phyloP scores from a whole-genome alignment of 148 eudicot genomes.

The Oxyria digyna region DNA sequence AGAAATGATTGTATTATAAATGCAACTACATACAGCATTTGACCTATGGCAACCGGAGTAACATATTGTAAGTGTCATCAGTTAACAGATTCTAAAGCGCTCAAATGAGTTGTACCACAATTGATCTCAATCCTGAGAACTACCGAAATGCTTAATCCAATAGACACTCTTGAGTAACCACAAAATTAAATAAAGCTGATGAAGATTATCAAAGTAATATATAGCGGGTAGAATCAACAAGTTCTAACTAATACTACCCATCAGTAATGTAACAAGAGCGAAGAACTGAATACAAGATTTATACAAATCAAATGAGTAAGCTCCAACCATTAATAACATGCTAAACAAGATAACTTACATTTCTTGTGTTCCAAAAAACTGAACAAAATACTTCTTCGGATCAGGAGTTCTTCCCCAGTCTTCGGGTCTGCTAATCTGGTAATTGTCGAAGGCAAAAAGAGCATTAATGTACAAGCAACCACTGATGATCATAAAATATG shows the following conservation, averaged over 20 bases:
- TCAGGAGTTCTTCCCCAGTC: conserved; percentile 70
- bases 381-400: conserved; percentile 77
- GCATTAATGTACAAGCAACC: neutral
- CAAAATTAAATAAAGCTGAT: neutral
- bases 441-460: conserved; percentile 3
- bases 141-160: neutral
- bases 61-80: neutral
- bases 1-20: neutral
- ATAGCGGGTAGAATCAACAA: neutral
- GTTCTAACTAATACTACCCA: neutral
- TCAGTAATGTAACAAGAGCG: neutral
- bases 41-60: neutral
- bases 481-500: neutral
- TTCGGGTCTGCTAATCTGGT: conserved; percentile 89
- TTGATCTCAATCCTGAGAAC: neutral
- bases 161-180: too few species aligned
- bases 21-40: neutral
- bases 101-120: neutral
- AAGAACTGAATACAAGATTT: neutral
- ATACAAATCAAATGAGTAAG: neutral
- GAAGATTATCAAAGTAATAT: neutral
- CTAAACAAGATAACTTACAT: conserved; percentile 46
- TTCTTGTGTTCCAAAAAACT: conserved; percentile 85
- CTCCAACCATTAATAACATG: neutral
- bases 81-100: neutral